Evolutionary conservation across 139 green algal species (phyloP), one percentile per base, ranked within the genome.

Genomic region (Microglena sp.): DNA sequence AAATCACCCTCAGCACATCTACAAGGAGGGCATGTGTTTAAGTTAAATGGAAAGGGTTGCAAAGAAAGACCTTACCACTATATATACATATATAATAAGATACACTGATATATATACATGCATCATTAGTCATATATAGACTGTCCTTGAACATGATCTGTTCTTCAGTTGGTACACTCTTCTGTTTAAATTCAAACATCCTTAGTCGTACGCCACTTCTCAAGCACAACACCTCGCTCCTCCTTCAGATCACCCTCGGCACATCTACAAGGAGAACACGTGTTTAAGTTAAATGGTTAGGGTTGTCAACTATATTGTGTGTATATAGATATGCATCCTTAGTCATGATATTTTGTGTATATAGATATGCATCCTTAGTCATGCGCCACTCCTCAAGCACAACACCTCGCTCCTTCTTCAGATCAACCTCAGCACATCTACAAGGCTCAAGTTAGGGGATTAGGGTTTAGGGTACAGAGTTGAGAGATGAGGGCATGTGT

Each of bases 381-480:
- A 83, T 74, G 27, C 90, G 76, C 87, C 78, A 89, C 73, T 96
- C 90, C 70, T 96, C 90, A 60, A 96, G 45, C 60, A 96, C 89
- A 2, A 87, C 83, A 2, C 90, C 90, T 1, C 90, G 77, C 81
- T 96, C 90, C 65, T 90, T 88, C 6, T 83, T 63, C 56, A 96
- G 59, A 68, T 96, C 90, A 1, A 74, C 76, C n/a, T 66, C 31
- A 3, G 72, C 63, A 66, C 77, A 84, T 18, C 81, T 55, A n/a
- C n/a, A n/a, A n/a, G n/a, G n/a, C n/a, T n/a, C n/a, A n/a, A n/a
- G n/a, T n/a, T n/a, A n/a, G n/a, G n/a, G n/a, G n/a, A n/a, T n/a
- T n/a, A n/a, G n/a, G n/a, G n/a, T n/a, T n/a, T n/a, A n/a, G n/a
- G n/a, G n/a, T n/a, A n/a, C n/a, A n/a, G n/a, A n/a, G n/a, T n/a